Conservation (phyloP, 768 basidiomycete species). For the Lactarius hengduanensis region DNA sequence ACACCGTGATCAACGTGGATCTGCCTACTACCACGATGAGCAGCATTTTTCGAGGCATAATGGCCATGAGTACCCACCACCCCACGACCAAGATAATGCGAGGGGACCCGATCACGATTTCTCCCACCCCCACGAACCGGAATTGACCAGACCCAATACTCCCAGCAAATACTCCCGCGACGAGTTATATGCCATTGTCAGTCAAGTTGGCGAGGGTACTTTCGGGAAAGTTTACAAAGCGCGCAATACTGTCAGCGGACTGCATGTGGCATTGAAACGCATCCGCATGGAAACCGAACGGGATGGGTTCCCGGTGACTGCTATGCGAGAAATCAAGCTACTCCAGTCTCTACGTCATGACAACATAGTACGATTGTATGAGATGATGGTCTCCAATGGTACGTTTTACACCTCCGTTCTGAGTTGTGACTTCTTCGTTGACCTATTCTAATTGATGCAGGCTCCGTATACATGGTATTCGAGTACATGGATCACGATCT, state of each 20-base stretch:
- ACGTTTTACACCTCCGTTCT: conserved; percentile 30
- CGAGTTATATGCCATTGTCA: conserved; percentile 82
- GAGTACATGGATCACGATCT: conserved; percentile 99
- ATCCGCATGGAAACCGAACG: conserved; percentile 97
- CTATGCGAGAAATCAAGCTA: conserved; percentile 98
- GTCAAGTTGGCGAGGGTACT: conserved; percentile 96
- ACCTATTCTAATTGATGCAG: conserved; percentile 41
- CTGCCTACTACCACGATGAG: conserved; percentile 17
- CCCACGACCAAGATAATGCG: conserved; percentile 16
- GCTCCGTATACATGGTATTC: conserved; percentile 98
- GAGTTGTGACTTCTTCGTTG: conserved; percentile 19
- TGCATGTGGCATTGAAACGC: conserved; percentile 87
- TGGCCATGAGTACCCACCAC: conserved; percentile 23
- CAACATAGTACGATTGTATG: conserved; percentile 86
- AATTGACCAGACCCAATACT: conserved; percentile 24
- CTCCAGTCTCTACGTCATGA: conserved; percentile 86
- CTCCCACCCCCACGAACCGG: conserved; percentile 14
- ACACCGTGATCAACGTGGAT: conserved; percentile 18
- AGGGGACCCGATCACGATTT: conserved; percentile 17
- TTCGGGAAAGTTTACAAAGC: conserved; percentile 99
- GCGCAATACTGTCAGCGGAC: conserved; percentile 70
- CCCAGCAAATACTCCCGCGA: conserved; percentile 32
- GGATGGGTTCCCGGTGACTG: conserved; percentile 98
- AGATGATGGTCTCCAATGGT: conserved; percentile 99
- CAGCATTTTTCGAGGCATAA: conserved; percentile 23